These are phyloP conservation scores for Oehlia diaphana DNA, from an alignment of 192 early-diverging fungal genomes.

Conservation along the genomic window DNA sequence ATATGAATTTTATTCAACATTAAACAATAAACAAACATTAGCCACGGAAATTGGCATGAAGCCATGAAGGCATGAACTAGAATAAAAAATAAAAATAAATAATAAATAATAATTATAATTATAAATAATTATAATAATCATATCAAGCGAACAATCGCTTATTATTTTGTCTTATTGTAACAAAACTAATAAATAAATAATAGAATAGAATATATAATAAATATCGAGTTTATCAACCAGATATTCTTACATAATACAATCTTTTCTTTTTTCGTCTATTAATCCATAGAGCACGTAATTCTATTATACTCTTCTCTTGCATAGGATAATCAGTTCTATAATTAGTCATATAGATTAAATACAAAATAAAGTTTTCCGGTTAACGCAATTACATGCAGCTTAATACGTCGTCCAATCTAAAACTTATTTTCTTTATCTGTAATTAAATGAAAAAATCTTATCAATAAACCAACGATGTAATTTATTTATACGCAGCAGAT, in stretches of 20 bases:
- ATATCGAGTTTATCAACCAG: no score
- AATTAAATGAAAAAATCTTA: background rate
- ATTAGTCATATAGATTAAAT: background rate
- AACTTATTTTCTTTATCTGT: background rate
- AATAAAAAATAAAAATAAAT: no score
- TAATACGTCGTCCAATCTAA: background rate
- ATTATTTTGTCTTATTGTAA: background rate
- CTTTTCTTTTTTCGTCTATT: background rate
- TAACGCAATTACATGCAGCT: background rate
- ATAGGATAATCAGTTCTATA: background rate
- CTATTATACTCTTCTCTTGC: background rate
- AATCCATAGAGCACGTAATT: background rate
- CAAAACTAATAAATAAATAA: background rate
- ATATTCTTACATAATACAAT: no score
- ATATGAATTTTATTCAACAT: background rate
- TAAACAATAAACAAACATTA: background rate
- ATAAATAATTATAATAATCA: no score
- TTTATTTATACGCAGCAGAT: background rate
- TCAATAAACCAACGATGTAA: background rate
- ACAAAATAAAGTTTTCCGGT: background rate
- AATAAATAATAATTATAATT: no score
- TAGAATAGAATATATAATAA: no score
- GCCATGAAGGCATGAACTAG: background rate
- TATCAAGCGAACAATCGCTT: background rate
- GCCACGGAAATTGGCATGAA: background rate